Evolutionary conservation across 2,329 filamentous ascomycete genomes (phyloP).

Genomic region (Alternaria brassicae): DNA sequence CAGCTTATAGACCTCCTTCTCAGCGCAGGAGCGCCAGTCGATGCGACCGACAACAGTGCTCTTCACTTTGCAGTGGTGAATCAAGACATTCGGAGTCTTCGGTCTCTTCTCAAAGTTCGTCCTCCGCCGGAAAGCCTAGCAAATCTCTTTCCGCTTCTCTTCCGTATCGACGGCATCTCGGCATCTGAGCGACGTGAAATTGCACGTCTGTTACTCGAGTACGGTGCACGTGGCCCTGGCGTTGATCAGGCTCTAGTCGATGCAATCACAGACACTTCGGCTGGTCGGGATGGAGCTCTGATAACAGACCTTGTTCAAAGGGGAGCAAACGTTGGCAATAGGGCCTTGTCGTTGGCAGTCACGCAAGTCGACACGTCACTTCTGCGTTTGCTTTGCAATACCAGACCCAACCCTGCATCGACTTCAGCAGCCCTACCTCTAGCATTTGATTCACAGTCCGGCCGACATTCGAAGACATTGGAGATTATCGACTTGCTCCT

Average conservation of each 20-base stretch:
- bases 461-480: conserved; percentile 30
- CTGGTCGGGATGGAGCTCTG: conserved; percentile 31
- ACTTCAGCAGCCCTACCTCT: conserved; percentile 40
- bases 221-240: conserved; percentile 37
- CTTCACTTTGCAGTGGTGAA: conserved; percentile 33
- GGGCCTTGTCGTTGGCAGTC: conserved; percentile 35
- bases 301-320: conserved; percentile 37
- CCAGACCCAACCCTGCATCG: conserved; percentile 25
- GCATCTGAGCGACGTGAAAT: conserved; percentile 32
- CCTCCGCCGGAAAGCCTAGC: conserved; percentile 33
- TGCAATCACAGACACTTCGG: conserved; percentile 35
- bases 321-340: conserved; percentile 37
- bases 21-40: conserved; percentile 34
- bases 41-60: conserved; percentile 26
- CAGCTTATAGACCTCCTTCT: conserved; percentile 40
- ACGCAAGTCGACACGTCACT: conserved; percentile 38
- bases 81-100: conserved; percentile 33
- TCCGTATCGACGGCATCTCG: conserved; percentile 24
- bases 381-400: conserved; percentile 36
- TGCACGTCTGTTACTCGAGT: conserved; percentile 31
- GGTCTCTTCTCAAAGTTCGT: conserved; percentile 29
- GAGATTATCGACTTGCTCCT: conserved; percentile 41
- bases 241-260: conserved; percentile 42
- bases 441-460: conserved; percentile 35
- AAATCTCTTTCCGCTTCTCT: conserved; percentile 30